Base-by-base conservation (phyloP, 148 eudicot species). In the Vaccinium myrtillus region DNA sequence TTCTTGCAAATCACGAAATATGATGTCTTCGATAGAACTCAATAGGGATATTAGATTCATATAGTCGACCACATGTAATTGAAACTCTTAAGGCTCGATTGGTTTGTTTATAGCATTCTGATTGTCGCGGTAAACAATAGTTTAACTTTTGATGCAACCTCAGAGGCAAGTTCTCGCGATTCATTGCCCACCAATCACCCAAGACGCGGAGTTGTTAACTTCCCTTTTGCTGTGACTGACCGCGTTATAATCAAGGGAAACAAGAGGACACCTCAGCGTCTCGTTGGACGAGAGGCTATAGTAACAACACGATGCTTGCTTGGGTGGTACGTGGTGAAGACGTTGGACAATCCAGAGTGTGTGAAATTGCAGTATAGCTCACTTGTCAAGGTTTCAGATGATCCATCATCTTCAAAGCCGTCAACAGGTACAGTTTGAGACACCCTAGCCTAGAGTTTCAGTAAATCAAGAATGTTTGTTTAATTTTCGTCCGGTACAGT, bases 291-390 rank as follows among this genome's bases (percentile, higher is more conserved):
- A 18, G 95, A 95, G 87, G 98, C 98, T 32, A 86, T 92, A 87
- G 98, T 95, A 80, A 94, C 95, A n/a, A 90, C 94, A 58, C 98
- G 94, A 81, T 95, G 98, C 88, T 94, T 94, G 88, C 94, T 94
- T 87, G 98, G 98, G 87, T 94, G 98, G 98, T 94, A 93, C 75
- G 98, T 94, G 43, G 98, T 95, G 70, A 95, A 94, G 92, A 94
- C 98, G 5, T 82, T 95, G 87, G 95, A 95, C 91, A 94, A 94
- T 87, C 96, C 98, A 58, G 98, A 95, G 85, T 90, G 96, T 59
- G 98, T 94, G 67, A 94, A 95, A 67, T 86, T 95, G 93, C 98
- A 94, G 77, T 95, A 95, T 83, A 96, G 98, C 9, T 95, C 98
- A 9, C 93, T 95, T 73, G 94, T 92, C 27, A 95, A 93, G 88